phyloP scores from a whole-genome alignment of 2,329 filamentous ascomycete species.

The Penicillium sp. region DNA sequence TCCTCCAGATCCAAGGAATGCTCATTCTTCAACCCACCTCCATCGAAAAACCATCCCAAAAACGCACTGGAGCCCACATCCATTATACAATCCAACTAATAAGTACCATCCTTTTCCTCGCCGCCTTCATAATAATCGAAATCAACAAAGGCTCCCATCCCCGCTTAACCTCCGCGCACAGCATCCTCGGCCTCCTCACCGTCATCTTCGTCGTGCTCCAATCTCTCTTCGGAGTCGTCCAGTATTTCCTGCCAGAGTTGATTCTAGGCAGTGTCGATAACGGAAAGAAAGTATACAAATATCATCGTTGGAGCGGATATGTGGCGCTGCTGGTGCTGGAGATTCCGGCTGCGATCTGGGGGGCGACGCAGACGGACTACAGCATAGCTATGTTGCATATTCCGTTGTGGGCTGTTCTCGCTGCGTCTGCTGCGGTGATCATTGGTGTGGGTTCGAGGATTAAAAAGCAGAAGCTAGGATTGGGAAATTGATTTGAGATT shows the following conservation, averaged over 20 bases:
- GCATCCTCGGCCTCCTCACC: slow-evolving; percentile 75
- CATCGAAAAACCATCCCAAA: slow-evolving; percentile 74
- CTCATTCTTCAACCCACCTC: slow-evolving; percentile 88
- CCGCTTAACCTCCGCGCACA: slow-evolving; percentile 74
- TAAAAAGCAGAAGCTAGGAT: slow-evolving; percentile 77
- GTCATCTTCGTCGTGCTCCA: slow-evolving; percentile 71
- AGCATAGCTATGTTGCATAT: slow-evolving; percentile 68
- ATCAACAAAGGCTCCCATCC: slow-evolving; percentile 77
- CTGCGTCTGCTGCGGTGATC: slow-evolving; percentile 54
- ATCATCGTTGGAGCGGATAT: slow-evolving; percentile 80
- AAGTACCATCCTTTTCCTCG: slow-evolving; percentile 43
- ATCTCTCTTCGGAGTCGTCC: slow-evolving; percentile 75
- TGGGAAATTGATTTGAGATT: neutral
- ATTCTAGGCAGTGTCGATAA: slow-evolving; percentile 77
- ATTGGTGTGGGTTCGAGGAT: slow-evolving; percentile 75
- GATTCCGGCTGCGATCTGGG: slow-evolving; percentile 72
- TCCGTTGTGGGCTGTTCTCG: slow-evolving; percentile 71
- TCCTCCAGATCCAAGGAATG: slow-evolving; percentile 76
- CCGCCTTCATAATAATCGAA: slow-evolving; percentile 48
- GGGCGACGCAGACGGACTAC: slow-evolving; percentile 75
- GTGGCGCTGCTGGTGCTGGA: slow-evolving; percentile 64
- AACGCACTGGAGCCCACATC: slow-evolving; percentile 60
- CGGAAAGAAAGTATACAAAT: slow-evolving; percentile 86
- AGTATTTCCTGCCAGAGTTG: slow-evolving; percentile 68
- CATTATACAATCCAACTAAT: slow-evolving; percentile 71